A percentile compares a stretch with the other conserved stretches of the same genome.
These are phyloP conservation scores for Spatholobus suberectus DNA, from an alignment of 306 rosid species.

Conservation along the genomic window DNA sequence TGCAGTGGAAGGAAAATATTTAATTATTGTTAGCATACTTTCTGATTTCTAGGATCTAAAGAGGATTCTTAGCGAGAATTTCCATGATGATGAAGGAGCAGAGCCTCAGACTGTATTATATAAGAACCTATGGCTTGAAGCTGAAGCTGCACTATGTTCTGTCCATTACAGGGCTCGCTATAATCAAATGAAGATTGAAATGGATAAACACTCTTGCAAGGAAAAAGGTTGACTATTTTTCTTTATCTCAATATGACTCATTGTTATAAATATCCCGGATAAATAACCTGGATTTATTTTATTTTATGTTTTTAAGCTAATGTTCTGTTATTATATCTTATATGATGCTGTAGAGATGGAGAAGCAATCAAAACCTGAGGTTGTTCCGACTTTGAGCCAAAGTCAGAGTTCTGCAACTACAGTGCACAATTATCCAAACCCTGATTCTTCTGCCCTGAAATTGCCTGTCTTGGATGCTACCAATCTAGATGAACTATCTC, in stretches of 20 bases:
- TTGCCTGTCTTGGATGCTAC: constrained; percentile 35
- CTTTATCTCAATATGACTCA: background rate
- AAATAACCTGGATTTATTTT: constrained; percentile 3
- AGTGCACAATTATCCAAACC: constrained; percentile 43
- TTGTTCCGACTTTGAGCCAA: constrained; percentile 42
- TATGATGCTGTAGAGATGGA: constrained; percentile 49
- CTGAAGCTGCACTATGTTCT: constrained; percentile 92
- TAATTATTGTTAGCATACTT: constrained; percentile 3
- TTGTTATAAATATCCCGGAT: constrained; percentile 20
- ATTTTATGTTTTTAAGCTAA: constrained; percentile 28
- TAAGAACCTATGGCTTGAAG: constrained; percentile 94
- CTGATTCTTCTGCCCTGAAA: constrained; percentile 43
- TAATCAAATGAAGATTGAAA: constrained; percentile 72
- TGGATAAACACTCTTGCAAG: constrained; percentile 56
- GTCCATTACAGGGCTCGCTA: constrained; percentile 72
- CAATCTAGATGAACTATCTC: constrained; percentile 38
- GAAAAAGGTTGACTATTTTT: constrained; percentile 60
- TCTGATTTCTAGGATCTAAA: constrained; percentile 70
- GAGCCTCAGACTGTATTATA: constrained; percentile 64
- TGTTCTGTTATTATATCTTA: constrained; percentile 40
- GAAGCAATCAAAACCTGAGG: constrained; percentile 44
- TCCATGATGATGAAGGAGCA: constrained; percentile 59
- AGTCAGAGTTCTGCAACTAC: constrained; percentile 45
- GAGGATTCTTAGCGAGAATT: constrained; percentile 75
- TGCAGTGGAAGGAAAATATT: background rate